Evolutionary conservation across 805 yeast species (phyloP).

Genomic region (Priceomyces melissophilus): DNA sequence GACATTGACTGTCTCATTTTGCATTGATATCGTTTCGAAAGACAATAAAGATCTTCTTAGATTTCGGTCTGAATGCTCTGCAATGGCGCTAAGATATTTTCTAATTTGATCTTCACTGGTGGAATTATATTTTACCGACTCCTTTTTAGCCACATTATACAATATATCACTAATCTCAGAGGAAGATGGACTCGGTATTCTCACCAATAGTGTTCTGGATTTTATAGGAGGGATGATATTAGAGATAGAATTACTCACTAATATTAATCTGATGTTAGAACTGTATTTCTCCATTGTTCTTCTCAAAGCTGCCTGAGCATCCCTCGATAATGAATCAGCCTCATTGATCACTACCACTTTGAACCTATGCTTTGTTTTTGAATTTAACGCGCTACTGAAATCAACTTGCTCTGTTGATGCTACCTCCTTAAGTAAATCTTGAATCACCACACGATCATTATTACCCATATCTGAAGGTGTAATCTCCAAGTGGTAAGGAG

Average conservation of each 20-base stretch:
- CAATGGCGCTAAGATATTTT: slow-evolving; percentile 48
- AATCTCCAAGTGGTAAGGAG: slow-evolving; percentile 87
- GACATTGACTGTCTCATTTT: slow-evolving; percentile 48
- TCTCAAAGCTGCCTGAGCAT: slow-evolving; percentile 93
- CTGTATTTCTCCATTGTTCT: slow-evolving; percentile 96
- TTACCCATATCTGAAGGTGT: slow-evolving; percentile 97
- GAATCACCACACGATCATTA: slow-evolving; percentile 92
- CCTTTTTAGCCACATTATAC: slow-evolving; percentile 52
- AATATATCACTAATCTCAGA: slow-evolving; percentile 60
- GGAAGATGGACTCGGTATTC: slow-evolving; percentile 76
- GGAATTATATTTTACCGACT: slow-evolving; percentile 43
- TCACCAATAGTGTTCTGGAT: slow-evolving; percentile 84
- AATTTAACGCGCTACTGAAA: slow-evolving; percentile 48
- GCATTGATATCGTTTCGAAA: slow-evolving; percentile 78
- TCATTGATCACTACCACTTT: slow-evolving; percentile 86
- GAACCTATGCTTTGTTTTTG: slow-evolving; percentile 49
- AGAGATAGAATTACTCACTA: slow-evolving; percentile 86
- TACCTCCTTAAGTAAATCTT: slow-evolving; percentile 87
- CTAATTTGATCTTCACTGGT: slow-evolving; percentile 31
- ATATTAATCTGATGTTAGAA: slow-evolving; percentile 74
- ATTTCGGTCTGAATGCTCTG: slow-evolving; percentile 60
- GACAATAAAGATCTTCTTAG: slow-evolving; percentile 73
- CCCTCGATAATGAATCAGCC: slow-evolving; percentile 85
- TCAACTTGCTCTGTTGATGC: slow-evolving; percentile 97
- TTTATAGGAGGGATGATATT: slow-evolving; percentile 91